Evolutionary conservation across 345 rosid genomes (phyloP).

Genomic region (Schrenkiella parvula): DNA sequence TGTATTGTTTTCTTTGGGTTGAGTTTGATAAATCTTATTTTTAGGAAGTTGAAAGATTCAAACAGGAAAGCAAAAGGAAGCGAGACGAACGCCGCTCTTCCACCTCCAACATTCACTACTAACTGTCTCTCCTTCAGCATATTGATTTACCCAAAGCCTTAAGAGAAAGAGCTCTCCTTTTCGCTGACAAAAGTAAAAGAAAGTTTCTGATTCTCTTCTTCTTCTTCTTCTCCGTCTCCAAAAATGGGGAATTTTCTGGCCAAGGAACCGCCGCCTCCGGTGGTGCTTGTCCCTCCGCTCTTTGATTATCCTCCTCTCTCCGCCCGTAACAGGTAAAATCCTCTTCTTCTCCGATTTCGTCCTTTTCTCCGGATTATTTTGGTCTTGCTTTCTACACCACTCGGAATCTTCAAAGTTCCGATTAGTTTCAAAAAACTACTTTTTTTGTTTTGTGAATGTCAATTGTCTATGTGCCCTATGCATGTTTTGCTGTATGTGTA

Average conservation of each 20-base stretch:
- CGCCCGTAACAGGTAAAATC: conserved; percentile 75
- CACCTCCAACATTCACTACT: not conserved
- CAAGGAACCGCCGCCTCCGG: conserved; percentile 73
- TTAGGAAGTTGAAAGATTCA: conserved; percentile 2
- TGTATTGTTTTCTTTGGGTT: too few species aligned
- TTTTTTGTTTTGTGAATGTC: too few species aligned
- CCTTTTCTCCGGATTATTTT: not conserved
- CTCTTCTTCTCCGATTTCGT: not conserved
- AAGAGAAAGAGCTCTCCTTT: not conserved
- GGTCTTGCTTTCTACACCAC: not conserved
- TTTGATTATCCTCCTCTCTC: conserved; percentile 92
- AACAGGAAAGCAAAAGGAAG: not conserved
- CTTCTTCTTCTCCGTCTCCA: not conserved
- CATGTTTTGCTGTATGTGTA: too few species aligned
- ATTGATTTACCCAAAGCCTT: not conserved
- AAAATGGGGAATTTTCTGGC: conserved; percentile 54
- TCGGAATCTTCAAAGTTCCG: not conserved
- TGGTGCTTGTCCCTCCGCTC: conserved; percentile 89
- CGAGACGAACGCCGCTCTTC: conserved; percentile 5
- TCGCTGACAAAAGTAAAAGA: not conserved
- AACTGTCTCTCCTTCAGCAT: not conserved
- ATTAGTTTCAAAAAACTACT: too few species aligned
- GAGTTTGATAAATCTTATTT: not conserved
- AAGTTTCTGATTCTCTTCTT: not conserved
- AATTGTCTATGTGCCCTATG: too few species aligned